These are phyloP conservation scores for Phytophthora palmivora DNA, from an alignment of 352 stramenopile genomes.

Conservation along the genomic window DNA sequence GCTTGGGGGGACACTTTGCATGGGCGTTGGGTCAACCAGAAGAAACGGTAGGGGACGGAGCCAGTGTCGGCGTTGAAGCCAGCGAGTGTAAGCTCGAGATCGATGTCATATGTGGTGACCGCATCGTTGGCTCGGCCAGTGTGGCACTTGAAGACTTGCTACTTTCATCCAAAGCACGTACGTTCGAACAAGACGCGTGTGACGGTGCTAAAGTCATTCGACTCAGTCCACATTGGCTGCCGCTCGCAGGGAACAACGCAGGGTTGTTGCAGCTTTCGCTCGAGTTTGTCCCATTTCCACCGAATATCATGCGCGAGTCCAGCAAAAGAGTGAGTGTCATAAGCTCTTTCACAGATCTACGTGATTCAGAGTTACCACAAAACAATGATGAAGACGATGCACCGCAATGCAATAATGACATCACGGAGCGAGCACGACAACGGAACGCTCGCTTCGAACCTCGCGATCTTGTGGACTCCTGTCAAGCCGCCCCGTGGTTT, in stretches of 20 bases:
- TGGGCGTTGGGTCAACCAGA: constrained; percentile 41
- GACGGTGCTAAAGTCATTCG: constrained; percentile 22
- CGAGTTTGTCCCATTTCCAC: constrained; percentile 48
- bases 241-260: constrained; percentile 44
- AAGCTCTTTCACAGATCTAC: constrained; percentile 9
- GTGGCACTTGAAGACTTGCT: constrained; percentile 46
- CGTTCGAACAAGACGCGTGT: constrained; percentile 25
- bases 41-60: constrained; percentile 8
- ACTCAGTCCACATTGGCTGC: constrained; percentile 49
- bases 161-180: constrained; percentile 28
- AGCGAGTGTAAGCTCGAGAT: constrained; percentile 55
- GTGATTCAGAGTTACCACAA: constrained; percentile 13
- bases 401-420: constrained; percentile 12
- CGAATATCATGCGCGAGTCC: constrained; percentile 6
- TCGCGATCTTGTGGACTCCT: constrained; percentile 22
- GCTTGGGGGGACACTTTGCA: constrained; percentile 50
- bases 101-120: constrained; percentile 63
- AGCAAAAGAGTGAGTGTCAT: constrained; percentile 2
- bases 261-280: constrained; percentile 61
- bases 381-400: constrained; percentile 27
- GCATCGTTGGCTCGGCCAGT: constrained; percentile 46
- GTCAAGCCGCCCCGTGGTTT: constrained; percentile 25
- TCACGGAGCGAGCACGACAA: constrained; percentile 13
- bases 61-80: constrained; percentile 16
- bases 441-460: constrained; percentile 39